phyloP scores from a whole-genome alignment of 257 asterid species.

The Solanum pimpinellifolium region DNA sequence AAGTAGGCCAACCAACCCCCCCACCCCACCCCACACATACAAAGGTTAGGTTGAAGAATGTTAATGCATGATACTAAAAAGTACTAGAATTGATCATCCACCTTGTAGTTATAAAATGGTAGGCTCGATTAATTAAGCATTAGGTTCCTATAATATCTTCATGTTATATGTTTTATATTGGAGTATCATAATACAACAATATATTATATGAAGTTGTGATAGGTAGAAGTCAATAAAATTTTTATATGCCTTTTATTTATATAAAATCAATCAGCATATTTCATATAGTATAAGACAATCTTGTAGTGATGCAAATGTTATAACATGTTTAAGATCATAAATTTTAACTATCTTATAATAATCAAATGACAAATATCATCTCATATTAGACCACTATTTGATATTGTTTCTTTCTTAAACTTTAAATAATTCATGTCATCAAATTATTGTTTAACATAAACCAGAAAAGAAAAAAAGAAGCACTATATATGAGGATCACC shows the following conservation, averaged over 20 bases:
- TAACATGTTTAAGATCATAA: no score
- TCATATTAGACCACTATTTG: background rate
- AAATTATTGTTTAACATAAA: background rate
- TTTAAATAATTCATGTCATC: background rate
- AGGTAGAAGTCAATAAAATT: no score
- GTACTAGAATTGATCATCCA: background rate
- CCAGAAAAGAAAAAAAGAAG: background rate
- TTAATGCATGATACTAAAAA: background rate
- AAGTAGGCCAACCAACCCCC: constrained; percentile 8
- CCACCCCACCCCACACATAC: background rate
- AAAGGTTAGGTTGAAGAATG: background rate
- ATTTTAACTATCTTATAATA: background rate
- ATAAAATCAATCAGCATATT: background rate
- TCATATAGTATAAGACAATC: background rate
- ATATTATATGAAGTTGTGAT: background rate
- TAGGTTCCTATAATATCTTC: background rate
- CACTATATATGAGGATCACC: background rate
- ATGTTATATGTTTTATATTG: background rate
- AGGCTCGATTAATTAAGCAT: background rate
- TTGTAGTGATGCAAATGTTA: background rate
- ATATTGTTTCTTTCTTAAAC: background rate
- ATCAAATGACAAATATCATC: background rate
- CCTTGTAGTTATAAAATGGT: background rate
- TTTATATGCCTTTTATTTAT: background rate
- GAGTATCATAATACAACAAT: background rate